Evolutionary conservation across 768 basidiomycete species (phyloP), one percentile per base, ranked within the genome.

Genomic region (Lentinula detonsa): DNA sequence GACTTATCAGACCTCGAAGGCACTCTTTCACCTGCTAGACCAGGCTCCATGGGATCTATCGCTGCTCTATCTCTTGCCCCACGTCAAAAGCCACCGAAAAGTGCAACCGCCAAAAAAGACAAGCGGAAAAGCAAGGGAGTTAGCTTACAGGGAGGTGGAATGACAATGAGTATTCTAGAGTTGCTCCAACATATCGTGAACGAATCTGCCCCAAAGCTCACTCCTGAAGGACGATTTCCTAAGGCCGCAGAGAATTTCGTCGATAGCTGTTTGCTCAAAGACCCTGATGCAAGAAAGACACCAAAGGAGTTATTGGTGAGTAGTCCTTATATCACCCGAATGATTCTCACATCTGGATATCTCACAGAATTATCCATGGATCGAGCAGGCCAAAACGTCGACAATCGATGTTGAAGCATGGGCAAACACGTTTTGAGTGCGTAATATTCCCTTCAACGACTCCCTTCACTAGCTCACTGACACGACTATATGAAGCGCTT

Each of bases 111-210:
- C 62, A 90, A 89, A 79, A 86, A 88, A 73, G 90, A 91, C 65
- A 90, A 88, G 74, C 78, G 89, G 69, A 93, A 93, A 83, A 92
- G 90, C 70, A 90, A 86, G 67, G 96, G 96, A 52, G 96, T 98
- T 60, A 91, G 88, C 66, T 75, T 97, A 65, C 93, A 95, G 71
- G 96, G 96, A 40, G 92, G 93, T 1, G 91, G 90, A 34, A 95
- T 93, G 90, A 97, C 94, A 65, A 98, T 99, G 95, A 92, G 90
- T 68, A 98, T 99, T 73, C 75, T 99, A 65, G 97, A 99, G 76
- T 73, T 99, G 57, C 76, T 99, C 63, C 97, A 98, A 71, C 94
- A 98, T 71, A 98, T 99, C 67, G 97, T 99, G 57, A 98, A 98
- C 70, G 97, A 98, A 75, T 94, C 96, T 61, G 96, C 97, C 31